Conservation (phyloP, 2,329 filamentous ascomycete genomes). For the Leptographium radiaticola region DNA sequence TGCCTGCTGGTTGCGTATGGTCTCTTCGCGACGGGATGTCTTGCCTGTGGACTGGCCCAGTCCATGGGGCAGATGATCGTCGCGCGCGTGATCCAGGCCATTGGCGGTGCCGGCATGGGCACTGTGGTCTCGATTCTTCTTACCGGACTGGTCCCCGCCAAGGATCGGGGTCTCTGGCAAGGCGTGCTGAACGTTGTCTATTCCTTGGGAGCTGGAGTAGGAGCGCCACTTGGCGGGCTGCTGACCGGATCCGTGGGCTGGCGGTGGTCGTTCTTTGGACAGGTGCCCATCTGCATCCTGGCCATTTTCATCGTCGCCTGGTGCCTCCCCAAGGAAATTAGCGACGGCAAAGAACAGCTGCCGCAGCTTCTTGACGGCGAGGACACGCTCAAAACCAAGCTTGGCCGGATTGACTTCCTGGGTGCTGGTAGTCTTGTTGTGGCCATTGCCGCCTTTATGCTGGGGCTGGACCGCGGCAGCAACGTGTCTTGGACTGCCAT, state of each 20-base stretch:
- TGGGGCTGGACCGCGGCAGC: neutral
- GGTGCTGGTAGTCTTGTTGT: neutral
- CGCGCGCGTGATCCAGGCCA: slow-evolving; percentile 33
- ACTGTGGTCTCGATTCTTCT: slow-evolving; percentile 56
- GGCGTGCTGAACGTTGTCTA: slow-evolving; percentile 60
- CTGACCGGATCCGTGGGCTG: neutral
- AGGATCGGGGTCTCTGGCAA: slow-evolving; percentile 61
- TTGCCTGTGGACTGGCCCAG: slow-evolving; percentile 44
- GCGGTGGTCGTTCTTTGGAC: neutral
- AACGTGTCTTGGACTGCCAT: neutral
- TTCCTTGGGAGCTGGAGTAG: slow-evolving; percentile 50
- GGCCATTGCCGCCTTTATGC: neutral
- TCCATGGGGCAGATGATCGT: slow-evolving; percentile 18
- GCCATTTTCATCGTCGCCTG: neutral
- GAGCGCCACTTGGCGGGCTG: slow-evolving; percentile 23
- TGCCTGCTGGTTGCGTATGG: slow-evolving; percentile 46
- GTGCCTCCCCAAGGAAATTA: neutral
- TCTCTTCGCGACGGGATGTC: slow-evolving; percentile 17
- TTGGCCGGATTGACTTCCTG: neutral
- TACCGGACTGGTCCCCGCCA: slow-evolving; percentile 55
- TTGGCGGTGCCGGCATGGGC: slow-evolving; percentile 63
- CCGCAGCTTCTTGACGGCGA: neutral
- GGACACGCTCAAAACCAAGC: neutral
- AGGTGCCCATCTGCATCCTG: neutral
- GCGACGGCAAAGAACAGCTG: neutral